phyloP scores from a whole-genome alignment of 208 protist species.

The Trypanosoma caninum region DNA sequence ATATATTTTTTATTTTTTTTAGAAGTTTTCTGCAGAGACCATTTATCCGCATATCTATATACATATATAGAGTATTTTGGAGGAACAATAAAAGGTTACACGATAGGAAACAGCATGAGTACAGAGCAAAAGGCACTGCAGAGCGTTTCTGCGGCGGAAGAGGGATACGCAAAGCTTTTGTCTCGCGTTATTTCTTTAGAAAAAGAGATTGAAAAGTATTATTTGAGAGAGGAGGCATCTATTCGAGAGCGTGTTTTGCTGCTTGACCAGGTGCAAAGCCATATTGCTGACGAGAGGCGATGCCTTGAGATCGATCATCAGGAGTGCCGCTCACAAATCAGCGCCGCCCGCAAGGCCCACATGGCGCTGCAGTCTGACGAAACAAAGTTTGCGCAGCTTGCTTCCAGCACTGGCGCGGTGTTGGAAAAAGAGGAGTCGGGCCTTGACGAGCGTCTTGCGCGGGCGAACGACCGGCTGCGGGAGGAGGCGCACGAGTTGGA shows the following conservation, averaged over 20 bases:
- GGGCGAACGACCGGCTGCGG: conserved; percentile 32
- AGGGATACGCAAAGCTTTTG: conserved; percentile 38
- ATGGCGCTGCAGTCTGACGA: conserved; percentile 45
- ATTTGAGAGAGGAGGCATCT: conserved; percentile 64
- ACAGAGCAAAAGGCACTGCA: conserved; percentile 7
- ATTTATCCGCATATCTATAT: too few relatives aligned
- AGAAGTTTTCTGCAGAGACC: background rate
- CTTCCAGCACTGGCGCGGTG: conserved; percentile 29
- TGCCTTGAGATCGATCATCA: conserved; percentile 82
- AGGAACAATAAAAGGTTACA: background rate
- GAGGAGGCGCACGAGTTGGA: conserved; percentile 47
- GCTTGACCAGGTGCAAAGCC: conserved; percentile 74
- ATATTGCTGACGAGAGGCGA: conserved; percentile 79
- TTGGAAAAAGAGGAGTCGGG: conserved; percentile 51
- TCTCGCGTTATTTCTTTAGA: conserved; percentile 37
- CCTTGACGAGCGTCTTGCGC: conserved; percentile 40
- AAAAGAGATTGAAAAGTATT: conserved; percentile 75
- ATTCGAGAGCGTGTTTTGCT: conserved; percentile 79
- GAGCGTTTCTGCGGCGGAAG: background rate
- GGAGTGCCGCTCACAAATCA: conserved; percentile 82
- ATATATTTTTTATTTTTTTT: background rate
- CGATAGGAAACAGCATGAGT: conserved; percentile 10
- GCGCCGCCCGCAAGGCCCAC: conserved; percentile 41
- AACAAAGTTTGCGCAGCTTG: conserved; percentile 34
- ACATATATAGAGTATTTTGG: too few relatives aligned